Conservation (phyloP, 1,284 basidiomycete species). For the Taiwanofungus camphoratus region DNA sequence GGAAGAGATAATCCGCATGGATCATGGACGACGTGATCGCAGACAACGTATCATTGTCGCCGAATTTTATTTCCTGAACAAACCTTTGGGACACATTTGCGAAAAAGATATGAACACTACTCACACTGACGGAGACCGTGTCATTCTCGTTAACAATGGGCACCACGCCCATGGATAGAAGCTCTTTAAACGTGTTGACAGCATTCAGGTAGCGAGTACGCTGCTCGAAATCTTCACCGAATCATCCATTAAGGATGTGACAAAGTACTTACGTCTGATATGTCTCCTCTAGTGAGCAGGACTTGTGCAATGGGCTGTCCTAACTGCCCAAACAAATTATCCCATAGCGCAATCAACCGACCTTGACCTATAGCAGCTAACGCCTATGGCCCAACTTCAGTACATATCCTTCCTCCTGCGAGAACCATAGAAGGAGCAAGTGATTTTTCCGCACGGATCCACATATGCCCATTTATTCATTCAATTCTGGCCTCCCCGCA, state of each 20-base stretch:
- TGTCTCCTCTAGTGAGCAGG: slow-evolving; percentile 90
- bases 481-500: too few species aligned
- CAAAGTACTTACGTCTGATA: slow-evolving; percentile 79
- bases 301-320: slow-evolving; percentile 96
- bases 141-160: slow-evolving; percentile 98
- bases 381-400: slow-evolving; percentile 47
- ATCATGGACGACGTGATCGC: slow-evolving; percentile 97
- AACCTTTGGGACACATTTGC: not conserved
- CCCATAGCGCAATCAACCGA: slow-evolving; percentile 93
- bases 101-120: slow-evolving; percentile 26
- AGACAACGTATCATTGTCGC: slow-evolving; percentile 97
- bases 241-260: slow-evolving; percentile 3
- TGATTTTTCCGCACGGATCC: too few species aligned
- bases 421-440: too few species aligned
- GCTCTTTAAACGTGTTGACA: slow-evolving; percentile 86
- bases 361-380: slow-evolving; percentile 97
- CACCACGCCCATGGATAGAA: slow-evolving; percentile 86
- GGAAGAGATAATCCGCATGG: slow-evolving; percentile 94
- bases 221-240: slow-evolving; percentile 34
- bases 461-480: too few species aligned
- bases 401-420: too few species aligned
- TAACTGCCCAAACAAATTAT: slow-evolving; percentile 90
- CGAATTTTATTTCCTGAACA: slow-evolving; percentile 94
- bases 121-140: slow-evolving; percentile 88
- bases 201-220: slow-evolving; percentile 91